Percentiles rank a stretch among this genome's conserved stretches.
phyloP scores from a whole-genome alignment of 345 rosid species.

The Arabis alpina region DNA sequence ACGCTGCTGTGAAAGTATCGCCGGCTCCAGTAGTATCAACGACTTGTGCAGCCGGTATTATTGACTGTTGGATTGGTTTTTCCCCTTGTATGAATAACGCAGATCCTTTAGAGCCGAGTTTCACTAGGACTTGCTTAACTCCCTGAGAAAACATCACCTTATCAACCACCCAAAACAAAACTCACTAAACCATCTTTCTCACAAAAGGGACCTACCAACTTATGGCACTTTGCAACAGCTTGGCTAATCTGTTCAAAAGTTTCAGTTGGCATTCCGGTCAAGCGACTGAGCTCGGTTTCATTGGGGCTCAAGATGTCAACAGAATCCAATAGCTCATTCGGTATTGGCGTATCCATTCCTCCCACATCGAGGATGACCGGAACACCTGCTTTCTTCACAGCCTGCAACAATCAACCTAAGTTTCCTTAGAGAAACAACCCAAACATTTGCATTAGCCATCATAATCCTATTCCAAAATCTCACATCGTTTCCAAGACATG shows the following conservation, averaged over 20 bases:
- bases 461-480: neutral
- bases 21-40: slow-evolving; percentile 98
- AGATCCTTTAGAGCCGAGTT: slow-evolving; percentile 91
- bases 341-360: slow-evolving; percentile 91
- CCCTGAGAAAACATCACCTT: slow-evolving; percentile 57
- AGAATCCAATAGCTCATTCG: slow-evolving; percentile 62
- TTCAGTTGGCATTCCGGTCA: slow-evolving; percentile 79
- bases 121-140: slow-evolving; percentile 78
- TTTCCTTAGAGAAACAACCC: neutral
- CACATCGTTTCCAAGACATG: neutral
- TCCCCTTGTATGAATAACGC: slow-evolving; percentile 77
- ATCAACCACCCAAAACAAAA: slow-evolving; percentile 2
- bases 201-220: slow-evolving; percentile 54
- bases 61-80: slow-evolving; percentile 70
- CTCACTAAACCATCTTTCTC: neutral
- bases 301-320: slow-evolving; percentile 91
- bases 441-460: neutral
- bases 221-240: slow-evolving; percentile 68
- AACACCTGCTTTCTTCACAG: slow-evolving; percentile 80
- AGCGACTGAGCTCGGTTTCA: slow-evolving; percentile 81
- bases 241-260: slow-evolving; percentile 68
- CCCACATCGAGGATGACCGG: slow-evolving; percentile 93
- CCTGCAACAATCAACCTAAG: slow-evolving; percentile 49
- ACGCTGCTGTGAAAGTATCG: slow-evolving; percentile 94
- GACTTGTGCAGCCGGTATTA: slow-evolving; percentile 69